A percentile compares a stretch with the other conserved stretches of the same genome.
Evolutionary conservation across 768 basidiomycete genomes (phyloP).

Genomic region (Suillus plorans): DNA sequence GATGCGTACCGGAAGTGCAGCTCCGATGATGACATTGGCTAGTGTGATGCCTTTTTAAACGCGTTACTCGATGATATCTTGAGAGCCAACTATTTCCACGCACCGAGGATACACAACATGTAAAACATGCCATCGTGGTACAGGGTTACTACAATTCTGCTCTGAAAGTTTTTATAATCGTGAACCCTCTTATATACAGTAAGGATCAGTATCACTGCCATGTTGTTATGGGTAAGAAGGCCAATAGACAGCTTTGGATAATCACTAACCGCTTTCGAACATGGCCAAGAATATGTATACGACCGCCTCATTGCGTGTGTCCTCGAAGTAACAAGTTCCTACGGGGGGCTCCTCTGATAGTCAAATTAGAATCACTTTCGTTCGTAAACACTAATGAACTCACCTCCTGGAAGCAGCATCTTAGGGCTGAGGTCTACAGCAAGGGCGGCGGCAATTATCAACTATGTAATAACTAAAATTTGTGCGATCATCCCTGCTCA

Average conservation of each 20-base stretch:
- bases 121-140: slow-evolving; percentile 22
- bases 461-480: neutral
- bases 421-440: slow-evolving; percentile 2
- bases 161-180: slow-evolving; percentile 3
- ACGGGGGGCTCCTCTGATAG: neutral
- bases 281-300: neutral
- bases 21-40: slow-evolving; percentile 11
- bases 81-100: neutral
- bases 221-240: neutral
- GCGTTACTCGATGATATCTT: neutral
- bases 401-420: slow-evolving; percentile 9
- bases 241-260: no score
- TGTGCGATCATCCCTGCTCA: neutral
- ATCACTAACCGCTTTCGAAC: neutral
- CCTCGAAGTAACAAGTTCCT: neutral
- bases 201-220: neutral
- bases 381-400: neutral
- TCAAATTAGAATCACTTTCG: neutral
- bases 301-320: neutral
- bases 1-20: slow-evolving; percentile 11
- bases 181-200: slow-evolving; percentile 4
- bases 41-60: slow-evolving; percentile 14
- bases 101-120: slow-evolving; percentile 17
- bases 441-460: slow-evolving; percentile 7
- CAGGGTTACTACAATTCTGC: slow-evolving; percentile 9